These are phyloP conservation scores for Ceratorhiza oryzae-sativae DNA, from an alignment of 1,284 basidiomycete genomes.

Conservation along the genomic window DNA sequence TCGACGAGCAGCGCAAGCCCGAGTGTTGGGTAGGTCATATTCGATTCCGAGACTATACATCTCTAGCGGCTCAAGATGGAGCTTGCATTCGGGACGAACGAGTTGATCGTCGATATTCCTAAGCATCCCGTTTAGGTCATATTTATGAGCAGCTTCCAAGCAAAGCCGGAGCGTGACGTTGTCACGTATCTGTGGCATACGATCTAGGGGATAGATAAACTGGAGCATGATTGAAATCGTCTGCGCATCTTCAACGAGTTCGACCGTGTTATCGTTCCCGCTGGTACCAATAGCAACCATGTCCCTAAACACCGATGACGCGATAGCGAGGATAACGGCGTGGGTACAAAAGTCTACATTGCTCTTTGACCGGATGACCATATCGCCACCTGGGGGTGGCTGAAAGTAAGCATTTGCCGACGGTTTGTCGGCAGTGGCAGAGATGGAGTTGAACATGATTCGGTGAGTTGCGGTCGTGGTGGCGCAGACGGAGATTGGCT, in stretches of 20 bases:
- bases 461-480: not conserved
- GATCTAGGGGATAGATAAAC: constrained; percentile 22
- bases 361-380: not conserved
- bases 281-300: constrained; percentile 4
- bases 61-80: not conserved
- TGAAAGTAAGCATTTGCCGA: not conserved
- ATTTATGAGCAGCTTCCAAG: constrained; percentile 18
- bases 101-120: constrained; percentile 16
- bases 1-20: not conserved
- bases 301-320: constrained; percentile 20
- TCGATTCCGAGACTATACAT: not conserved
- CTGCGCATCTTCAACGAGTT: not conserved
- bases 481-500: not conserved
- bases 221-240: not conserved
- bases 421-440: not conserved
- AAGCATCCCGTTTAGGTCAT: constrained; percentile 8
- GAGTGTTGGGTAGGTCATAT: constrained; percentile 14
- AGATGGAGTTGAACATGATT: not conserved
- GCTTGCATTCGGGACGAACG: not conserved
- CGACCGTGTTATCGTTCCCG: not conserved
- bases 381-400: constrained; percentile 17
- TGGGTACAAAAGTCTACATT: constrained; percentile 3
- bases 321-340: not conserved
- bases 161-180: not conserved
- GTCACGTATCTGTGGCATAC: not conserved